Conservation (phyloP, 163 green algal genomes). For the Volvox carteri region DNA sequence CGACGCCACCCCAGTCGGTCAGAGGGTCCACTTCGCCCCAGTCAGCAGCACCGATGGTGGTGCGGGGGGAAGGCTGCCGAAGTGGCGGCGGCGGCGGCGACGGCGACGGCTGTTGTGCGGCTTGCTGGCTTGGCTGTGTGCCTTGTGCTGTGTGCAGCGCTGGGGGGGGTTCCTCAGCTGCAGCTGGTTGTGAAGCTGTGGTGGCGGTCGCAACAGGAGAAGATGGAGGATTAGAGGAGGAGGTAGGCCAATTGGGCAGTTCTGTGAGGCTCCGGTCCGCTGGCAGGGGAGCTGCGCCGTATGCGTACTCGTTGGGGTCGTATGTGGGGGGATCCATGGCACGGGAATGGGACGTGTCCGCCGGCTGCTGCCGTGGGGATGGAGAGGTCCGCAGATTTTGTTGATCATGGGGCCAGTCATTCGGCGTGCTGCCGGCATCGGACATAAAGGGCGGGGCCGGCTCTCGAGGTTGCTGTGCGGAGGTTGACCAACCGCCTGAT, state of each 20-base stretch:
- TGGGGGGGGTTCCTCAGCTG: too few species aligned
- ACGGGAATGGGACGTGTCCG: too few species aligned
- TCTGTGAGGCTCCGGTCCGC: too few species aligned
- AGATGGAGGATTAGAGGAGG: too few species aligned
- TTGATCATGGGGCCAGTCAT: not conserved
- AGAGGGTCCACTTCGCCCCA: constrained; percentile 44
- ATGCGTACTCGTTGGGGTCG: too few species aligned
- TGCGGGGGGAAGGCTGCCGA: not conserved
- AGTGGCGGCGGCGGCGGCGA: not conserved
- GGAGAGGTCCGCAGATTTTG: not conserved
- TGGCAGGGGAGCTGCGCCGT: too few species aligned
- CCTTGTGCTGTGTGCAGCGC: too few species aligned
- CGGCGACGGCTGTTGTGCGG: not conserved
- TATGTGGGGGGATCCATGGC: too few species aligned
- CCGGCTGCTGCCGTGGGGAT: not conserved
- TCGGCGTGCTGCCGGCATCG: not conserved
- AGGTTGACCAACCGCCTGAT: not conserved
- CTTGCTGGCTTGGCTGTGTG: not conserved
- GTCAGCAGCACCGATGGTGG: not conserved
- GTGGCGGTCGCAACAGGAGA: too few species aligned
- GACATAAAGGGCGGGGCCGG: not conserved
- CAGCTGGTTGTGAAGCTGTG: too few species aligned
- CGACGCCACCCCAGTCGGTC: constrained; percentile 48
- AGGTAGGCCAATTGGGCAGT: too few species aligned
- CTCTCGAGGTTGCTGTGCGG: not conserved